These are phyloP conservation scores for Salvia miltiorrhiza DNA, from an alignment of 257 asterid species.

Conservation along the genomic window DNA sequence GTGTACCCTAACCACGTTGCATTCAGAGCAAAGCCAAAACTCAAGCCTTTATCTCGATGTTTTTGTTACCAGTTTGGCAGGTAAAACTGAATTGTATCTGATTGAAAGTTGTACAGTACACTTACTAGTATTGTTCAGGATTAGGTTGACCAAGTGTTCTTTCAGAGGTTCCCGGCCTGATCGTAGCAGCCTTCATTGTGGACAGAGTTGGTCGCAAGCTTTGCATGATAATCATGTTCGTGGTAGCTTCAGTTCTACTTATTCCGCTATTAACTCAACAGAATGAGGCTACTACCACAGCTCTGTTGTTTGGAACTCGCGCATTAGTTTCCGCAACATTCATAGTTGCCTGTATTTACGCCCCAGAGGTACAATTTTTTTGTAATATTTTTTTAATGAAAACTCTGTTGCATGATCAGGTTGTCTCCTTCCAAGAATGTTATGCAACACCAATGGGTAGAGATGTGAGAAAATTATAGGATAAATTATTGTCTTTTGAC, in stretches of 20 bases:
- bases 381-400: neutral
- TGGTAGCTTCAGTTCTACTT: slow-evolving; percentile 38
- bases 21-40: slow-evolving; percentile 15
- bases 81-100: slow-evolving; percentile 23
- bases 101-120: neutral
- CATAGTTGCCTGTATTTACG: slow-evolving; percentile 45
- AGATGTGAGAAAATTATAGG: neutral
- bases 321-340: slow-evolving; percentile 57
- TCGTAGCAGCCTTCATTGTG: slow-evolving; percentile 55
- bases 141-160: neutral
- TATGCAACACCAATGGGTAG: neutral
- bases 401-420: neutral
- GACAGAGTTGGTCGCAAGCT: slow-evolving; percentile 68
- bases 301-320: slow-evolving; percentile 65
- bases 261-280: slow-evolving; percentile 51
- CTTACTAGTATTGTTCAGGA: neutral
- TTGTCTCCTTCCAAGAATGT: neutral
- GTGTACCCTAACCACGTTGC: slow-evolving; percentile 31
- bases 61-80: slow-evolving; percentile 70
- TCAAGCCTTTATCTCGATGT: slow-evolving; percentile 55
- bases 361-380: slow-evolving; percentile 56
- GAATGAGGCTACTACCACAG: slow-evolving; percentile 44
- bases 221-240: slow-evolving; percentile 55
- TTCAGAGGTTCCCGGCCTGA: slow-evolving; percentile 80
- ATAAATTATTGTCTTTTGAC: neutral